These are phyloP conservation scores for Saccharomycopsis schoenii DNA, from an alignment of 805 yeast genomes.

Conservation along the genomic window DNA sequence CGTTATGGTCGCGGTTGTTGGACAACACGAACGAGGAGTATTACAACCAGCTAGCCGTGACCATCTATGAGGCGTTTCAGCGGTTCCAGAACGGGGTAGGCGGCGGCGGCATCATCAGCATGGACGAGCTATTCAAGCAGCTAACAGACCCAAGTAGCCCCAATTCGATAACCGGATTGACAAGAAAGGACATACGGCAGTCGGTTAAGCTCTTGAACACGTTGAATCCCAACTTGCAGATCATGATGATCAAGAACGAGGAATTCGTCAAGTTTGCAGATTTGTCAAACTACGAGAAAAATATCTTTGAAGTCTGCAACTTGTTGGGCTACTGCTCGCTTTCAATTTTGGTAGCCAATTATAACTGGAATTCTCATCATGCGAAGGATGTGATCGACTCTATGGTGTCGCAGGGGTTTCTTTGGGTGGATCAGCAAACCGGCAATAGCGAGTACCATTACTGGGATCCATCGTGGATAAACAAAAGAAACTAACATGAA, in stretches of 20 bases:
- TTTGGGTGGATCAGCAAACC: slow-evolving; percentile 58
- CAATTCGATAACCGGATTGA: slow-evolving; percentile 23
- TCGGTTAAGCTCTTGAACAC: slow-evolving; percentile 43
- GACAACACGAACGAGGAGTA: slow-evolving; percentile 39
- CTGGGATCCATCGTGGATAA: slow-evolving; percentile 74
- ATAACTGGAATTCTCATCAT: slow-evolving; percentile 60
- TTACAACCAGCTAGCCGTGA: slow-evolving; percentile 58
- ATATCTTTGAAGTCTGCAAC: slow-evolving; percentile 65
- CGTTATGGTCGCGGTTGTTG: slow-evolving; percentile 27
- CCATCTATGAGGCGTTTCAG: slow-evolving; percentile 68
- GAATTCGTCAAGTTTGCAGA: slow-evolving; percentile 35
- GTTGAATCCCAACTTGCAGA: slow-evolving; percentile 64
- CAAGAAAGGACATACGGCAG: slow-evolving; percentile 43
- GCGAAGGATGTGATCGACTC: slow-evolving; percentile 58
- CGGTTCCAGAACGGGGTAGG: slow-evolving; percentile 42
- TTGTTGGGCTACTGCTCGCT: slow-evolving; percentile 66
- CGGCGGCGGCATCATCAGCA: slow-evolving; percentile 74
- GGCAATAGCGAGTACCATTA: slow-evolving; percentile 34
- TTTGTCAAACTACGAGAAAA: slow-evolving; percentile 46
- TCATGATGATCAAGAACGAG: slow-evolving; percentile 44
- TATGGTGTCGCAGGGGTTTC: slow-evolving; percentile 69
- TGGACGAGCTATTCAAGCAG: slow-evolving; percentile 39
- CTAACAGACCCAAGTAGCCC: slow-evolving; percentile 22
- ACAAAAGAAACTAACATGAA: background rate
- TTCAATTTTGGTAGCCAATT: slow-evolving; percentile 58